Conservation (phyloP, 106 monocot species). For the Amphibolis antarctica region DNA sequence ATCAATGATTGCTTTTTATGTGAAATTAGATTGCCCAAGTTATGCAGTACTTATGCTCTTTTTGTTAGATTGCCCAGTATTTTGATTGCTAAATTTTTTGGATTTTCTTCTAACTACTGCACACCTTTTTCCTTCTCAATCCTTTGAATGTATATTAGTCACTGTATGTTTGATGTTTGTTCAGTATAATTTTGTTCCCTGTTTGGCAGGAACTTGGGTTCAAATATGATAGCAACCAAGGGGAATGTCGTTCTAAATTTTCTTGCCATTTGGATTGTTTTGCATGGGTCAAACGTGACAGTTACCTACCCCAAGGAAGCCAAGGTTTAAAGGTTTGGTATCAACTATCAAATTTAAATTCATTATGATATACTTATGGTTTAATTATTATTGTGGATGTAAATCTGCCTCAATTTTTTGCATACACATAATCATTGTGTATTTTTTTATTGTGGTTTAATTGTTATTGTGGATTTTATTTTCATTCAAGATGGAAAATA, state of each 20-base stretch:
- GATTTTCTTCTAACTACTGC: no score
- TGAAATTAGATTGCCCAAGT: no score
- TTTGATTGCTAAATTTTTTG: no score
- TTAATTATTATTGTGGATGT: background rate
- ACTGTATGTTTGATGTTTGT: background rate
- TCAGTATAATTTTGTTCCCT: background rate
- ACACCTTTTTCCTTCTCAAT: no score
- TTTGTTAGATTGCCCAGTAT: no score
- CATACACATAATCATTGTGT: no score
- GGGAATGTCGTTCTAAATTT: constrained; percentile 95
- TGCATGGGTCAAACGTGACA: constrained; percentile 99
- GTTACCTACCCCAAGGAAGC: constrained; percentile 99
- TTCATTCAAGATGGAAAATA: no score
- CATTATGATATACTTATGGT: background rate
- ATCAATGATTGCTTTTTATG: no score
- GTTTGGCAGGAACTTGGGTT: constrained; percentile 75
- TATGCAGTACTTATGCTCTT: no score
- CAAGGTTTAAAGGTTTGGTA: constrained; percentile 80
- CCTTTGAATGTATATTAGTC: no score
- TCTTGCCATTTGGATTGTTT: constrained; percentile 98
- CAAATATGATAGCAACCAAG: constrained; percentile 64
- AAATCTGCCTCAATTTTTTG: background rate
- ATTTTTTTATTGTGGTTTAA: no score
- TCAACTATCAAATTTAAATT: background rate
- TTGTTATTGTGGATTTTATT: no score